Base-by-base conservation (phyloP, 441 rosid species). In the Biscutella auriculata region DNA sequence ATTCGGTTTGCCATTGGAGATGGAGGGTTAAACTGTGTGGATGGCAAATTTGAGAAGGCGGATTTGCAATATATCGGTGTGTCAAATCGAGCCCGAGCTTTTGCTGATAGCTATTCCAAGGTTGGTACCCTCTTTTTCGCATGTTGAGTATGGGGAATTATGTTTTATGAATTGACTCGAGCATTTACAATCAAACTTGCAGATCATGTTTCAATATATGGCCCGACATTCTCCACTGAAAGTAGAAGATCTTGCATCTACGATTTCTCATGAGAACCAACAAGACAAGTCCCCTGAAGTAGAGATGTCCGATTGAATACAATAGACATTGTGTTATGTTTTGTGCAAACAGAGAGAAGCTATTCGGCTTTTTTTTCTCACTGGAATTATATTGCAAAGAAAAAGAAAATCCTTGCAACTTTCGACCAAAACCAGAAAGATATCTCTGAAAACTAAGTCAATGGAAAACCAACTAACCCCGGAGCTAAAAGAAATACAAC, bases 51-150 rank as follows among this genome's bases (percentile, higher is more conserved):
- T 57, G 88, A 82, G 73, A 85, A 71, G 42, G 93, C 88, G 29
- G 96, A 93, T 72, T 63, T 89, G 47, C 78, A 77, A 57, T 93
- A 79, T 69, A 77, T 78, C 33, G 82, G 88, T 60, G 79, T 78
- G 70, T 47, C 80, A 61, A 83, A 87, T 57, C 75, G 82, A 65
- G 82, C 91, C 5, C 87, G 97, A 36, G 84, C 95, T 32, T 93
- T 82, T 63, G 91, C 98, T 35, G 98, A 93, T 65, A 89, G 90
- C 74, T 89, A 79, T 72, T 93, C 98, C 48, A 88, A 93, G 97
- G 95, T 88, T 52, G 25, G 78, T 72, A 39, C 36, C 37, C 40
- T 34, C 34, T 25, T 54, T 5, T 27, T 51, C 29, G 45, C 32
- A 27, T 39, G 14, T 30, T 12, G n/a, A 39, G 4, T 19, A 12